Base-by-base conservation (phyloP, 139 green algal species). In the Coelastrella sp. region DNA sequence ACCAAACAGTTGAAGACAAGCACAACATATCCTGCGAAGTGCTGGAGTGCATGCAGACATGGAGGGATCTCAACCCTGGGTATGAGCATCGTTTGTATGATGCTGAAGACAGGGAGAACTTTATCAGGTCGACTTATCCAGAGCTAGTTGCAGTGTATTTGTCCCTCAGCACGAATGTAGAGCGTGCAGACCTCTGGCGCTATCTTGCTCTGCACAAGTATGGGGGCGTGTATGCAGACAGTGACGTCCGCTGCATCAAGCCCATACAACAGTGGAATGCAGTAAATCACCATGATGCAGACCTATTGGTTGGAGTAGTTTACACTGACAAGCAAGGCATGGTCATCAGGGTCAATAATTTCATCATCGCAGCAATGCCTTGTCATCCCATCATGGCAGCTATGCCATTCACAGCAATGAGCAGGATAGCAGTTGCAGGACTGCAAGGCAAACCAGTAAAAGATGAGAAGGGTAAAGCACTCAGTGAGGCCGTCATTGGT, bases 161-260 rank as follows among this genome's bases (percentile, higher is more conserved):
- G 45, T 15, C 19, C 0, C 63, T 85, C 9, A 38, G 30, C 60
- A 78, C 79, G 17, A 77, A 77, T 34, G 81, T 86, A 50, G 81
- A 86, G 51, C 25, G 81, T 11, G 53, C 81, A 35, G 81, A 86
- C 81, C 50, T 86, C 43, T 86, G 81, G 81, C 81, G 81, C 15
- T 86, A 86, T 53, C 37, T 80, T 9, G 81, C 60, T 27, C 50
- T 86, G 38, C 73, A 72, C 69, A 59, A 37, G 1, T 74, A 73
- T 38, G 81, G 81, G 37, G 81, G 81, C 27, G 69, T 86, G 13
- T 86, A 86, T 50, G 81, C 81, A 17, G 77, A 84, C 77, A 71
- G 45, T 23, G 77, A 84, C 15, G 77, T 84, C 57, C 77, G 77
- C 59, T 84, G 77, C 77, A 84, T 69, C 8, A 73, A 72, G 38